Conservation (phyloP, 257 asterid genomes). For the Primulina huaijiensis region DNA sequence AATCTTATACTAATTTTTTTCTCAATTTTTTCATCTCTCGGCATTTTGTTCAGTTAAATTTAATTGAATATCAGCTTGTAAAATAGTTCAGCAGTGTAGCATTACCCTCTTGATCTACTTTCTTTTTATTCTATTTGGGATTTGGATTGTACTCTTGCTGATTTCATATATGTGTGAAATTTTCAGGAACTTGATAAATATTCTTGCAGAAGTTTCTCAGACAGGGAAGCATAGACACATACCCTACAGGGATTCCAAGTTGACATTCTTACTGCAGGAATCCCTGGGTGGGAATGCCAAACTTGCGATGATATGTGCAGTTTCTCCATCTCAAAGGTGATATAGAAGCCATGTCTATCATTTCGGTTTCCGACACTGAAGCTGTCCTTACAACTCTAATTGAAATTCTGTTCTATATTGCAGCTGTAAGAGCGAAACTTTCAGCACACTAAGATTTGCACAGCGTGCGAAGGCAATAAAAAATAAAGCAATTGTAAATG, state of each 20-base stretch:
- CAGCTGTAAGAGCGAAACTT: conserved; percentile 91
- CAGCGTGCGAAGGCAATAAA: conserved; percentile 98
- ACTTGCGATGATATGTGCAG: conserved; percentile 95
- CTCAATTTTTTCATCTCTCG: neutral
- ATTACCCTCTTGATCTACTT: neutral
- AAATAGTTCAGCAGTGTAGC: neutral
- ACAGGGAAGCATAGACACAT: conserved; percentile 96
- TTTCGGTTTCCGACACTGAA: conserved; percentile 6
- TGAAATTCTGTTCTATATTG: conserved; percentile 27
- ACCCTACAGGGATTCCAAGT: conserved; percentile 95
- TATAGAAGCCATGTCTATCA: conserved; percentile 13
- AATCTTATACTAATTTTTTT: conserved; percentile 3
- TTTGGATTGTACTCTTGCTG: conserved; percentile 22
- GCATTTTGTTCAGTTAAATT: conserved; percentile 9
- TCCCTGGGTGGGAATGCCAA: conserved; percentile 98
- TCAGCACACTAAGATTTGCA: conserved; percentile 94
- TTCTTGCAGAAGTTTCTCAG: conserved; percentile 94
- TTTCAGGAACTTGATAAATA: conserved; percentile 87
- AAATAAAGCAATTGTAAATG: conserved; percentile 85
- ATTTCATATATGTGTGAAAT: conserved; percentile 26
- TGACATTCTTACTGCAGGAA: conserved; percentile 95
- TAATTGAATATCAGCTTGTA: conserved; percentile 6
- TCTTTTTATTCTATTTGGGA: conserved; percentile 3
- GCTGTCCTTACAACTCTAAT: conserved; percentile 1
- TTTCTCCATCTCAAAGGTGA: conserved; percentile 89